Percentiles rank a stretch among this genome's conserved stretches.
phyloP scores from a whole-genome alignment of 768 basidiomycete species.

The Leucosporidium creatinivorum region DNA sequence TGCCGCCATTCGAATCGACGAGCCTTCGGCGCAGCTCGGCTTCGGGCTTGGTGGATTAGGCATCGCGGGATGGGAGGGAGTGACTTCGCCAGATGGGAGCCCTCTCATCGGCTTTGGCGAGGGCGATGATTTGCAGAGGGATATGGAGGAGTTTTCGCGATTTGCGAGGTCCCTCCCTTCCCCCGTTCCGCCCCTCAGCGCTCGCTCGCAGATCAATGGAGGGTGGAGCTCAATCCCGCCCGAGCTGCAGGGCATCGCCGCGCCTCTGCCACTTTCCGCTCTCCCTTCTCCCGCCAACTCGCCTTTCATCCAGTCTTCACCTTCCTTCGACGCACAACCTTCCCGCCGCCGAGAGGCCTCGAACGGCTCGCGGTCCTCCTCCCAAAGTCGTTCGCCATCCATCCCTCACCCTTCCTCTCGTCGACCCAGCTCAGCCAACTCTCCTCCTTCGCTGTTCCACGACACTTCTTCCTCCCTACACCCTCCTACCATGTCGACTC shows the following conservation, averaged over 20 bases:
- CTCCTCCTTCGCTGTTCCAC: not conserved
- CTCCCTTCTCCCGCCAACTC: not conserved
- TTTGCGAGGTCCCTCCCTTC: constrained; percentile 21
- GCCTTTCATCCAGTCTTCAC: not conserved
- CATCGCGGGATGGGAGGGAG: not conserved
- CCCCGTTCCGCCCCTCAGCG: constrained; percentile 1
- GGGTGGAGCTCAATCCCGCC: not conserved
- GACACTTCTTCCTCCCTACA: not conserved
- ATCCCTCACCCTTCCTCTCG: not conserved
- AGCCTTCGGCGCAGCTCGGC: not conserved
- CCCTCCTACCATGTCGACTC: not conserved
- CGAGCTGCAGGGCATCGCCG: too few relatives aligned
- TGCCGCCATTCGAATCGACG: not conserved
- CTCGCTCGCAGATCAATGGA: not conserved
- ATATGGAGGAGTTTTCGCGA: constrained; percentile 13
- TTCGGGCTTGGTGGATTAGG: constrained; percentile 8
- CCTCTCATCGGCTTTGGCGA: constrained; percentile 4
- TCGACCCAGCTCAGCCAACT: not conserved
- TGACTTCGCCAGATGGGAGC: not conserved
- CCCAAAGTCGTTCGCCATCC: not conserved
- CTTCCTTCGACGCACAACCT: not conserved
- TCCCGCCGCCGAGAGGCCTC: constrained; percentile 5
- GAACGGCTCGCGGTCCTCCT: too few relatives aligned
- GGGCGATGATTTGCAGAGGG: constrained; percentile 17
- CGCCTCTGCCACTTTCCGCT: not conserved